Conservation (phyloP, 2,329 filamentous ascomycete species). For the Pseudogymnoascus sp. region DNA sequence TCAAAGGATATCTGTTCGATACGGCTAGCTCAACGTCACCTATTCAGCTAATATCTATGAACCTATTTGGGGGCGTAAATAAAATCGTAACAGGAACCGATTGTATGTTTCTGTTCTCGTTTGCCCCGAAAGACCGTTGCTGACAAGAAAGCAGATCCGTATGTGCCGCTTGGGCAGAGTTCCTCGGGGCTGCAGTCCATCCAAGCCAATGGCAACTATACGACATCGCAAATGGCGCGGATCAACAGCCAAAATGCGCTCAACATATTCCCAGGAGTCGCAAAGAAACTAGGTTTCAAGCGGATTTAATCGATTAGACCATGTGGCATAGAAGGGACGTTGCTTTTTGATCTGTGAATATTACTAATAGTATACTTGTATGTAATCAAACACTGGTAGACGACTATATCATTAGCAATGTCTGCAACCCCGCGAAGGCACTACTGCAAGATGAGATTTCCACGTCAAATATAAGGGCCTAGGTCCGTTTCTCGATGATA, state of each 20-base stretch:
- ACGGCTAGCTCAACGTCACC: conserved; percentile 15
- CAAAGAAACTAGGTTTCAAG: conserved; percentile 12
- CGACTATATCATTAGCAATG: too few species aligned
- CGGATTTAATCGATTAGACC: too few species aligned
- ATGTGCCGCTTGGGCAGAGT: conserved; percentile 15
- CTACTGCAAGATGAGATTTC: too few species aligned
- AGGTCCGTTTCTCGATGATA: too few species aligned
- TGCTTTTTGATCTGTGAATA: too few species aligned
- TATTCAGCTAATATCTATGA: conserved; percentile 21
- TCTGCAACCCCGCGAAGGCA: too few species aligned
- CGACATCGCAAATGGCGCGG: conserved; percentile 14
- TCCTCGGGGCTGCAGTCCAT: conserved; percentile 12
- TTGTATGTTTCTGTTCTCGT: conserved; percentile 16
- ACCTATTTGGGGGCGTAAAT: conserved; percentile 19
- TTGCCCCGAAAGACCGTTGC: background rate
- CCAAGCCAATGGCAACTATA: conserved; percentile 19
- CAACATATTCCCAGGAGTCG: conserved; percentile 18
- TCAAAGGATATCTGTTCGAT: conserved; percentile 22
- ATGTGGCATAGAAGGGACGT: too few species aligned
- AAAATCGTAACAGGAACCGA: conserved; percentile 22
- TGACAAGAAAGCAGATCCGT: conserved; percentile 17
- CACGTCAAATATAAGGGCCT: too few species aligned
- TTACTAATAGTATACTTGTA: too few species aligned
- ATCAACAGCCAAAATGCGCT: conserved; percentile 23
- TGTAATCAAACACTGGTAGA: too few species aligned